Evolutionary conservation across 352 stramenopile genomes (phyloP).

Genomic region (Globisporangium solare): DNA sequence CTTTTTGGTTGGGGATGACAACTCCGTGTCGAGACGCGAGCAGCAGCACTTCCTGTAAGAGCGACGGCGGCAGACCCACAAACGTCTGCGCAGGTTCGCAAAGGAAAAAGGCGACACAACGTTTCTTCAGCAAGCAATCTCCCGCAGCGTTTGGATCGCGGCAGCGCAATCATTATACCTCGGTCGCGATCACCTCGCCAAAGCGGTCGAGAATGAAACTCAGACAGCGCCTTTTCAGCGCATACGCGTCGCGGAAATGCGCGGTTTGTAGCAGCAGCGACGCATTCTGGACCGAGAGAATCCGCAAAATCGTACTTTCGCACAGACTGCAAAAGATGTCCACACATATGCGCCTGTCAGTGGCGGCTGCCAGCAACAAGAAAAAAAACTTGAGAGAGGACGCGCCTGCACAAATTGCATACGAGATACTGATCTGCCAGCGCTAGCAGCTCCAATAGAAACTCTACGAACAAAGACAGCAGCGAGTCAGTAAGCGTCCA

Average conservation of each 20-base stretch:
- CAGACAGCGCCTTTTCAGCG: slow-evolving; percentile 78
- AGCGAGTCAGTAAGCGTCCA: background rate
- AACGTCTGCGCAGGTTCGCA: slow-evolving; percentile 34
- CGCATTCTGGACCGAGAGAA: slow-evolving; percentile 73
- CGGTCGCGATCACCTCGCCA: slow-evolving; percentile 60
- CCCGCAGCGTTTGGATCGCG: too few relatives aligned
- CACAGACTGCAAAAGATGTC: slow-evolving; percentile 43
- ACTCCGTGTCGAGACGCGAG: slow-evolving; percentile 62
- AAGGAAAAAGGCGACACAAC: background rate
- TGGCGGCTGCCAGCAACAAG: background rate
- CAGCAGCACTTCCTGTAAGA: slow-evolving; percentile 75
- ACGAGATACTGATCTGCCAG: slow-evolving; percentile 88
- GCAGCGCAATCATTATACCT: slow-evolving; percentile 33
- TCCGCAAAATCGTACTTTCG: slow-evolving; percentile 62
- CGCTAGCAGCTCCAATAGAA: slow-evolving; percentile 73
- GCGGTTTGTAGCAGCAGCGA: slow-evolving; percentile 70
- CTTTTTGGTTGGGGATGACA: slow-evolving; percentile 55
- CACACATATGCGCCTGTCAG: background rate
- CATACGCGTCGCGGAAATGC: slow-evolving; percentile 59
- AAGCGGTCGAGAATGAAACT: slow-evolving; percentile 82
- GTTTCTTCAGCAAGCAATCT: too few relatives aligned
- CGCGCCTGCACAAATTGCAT: slow-evolving; percentile 43
- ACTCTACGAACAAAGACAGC: slow-evolving; percentile 31
- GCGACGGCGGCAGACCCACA: slow-evolving; percentile 40
- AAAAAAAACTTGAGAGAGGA: background rate